Percentiles rank a stretch among this genome's conserved stretches.
These are phyloP conservation scores for Rhododendron simsii DNA, from an alignment of 148 eudicot species.

Conservation along the genomic window DNA sequence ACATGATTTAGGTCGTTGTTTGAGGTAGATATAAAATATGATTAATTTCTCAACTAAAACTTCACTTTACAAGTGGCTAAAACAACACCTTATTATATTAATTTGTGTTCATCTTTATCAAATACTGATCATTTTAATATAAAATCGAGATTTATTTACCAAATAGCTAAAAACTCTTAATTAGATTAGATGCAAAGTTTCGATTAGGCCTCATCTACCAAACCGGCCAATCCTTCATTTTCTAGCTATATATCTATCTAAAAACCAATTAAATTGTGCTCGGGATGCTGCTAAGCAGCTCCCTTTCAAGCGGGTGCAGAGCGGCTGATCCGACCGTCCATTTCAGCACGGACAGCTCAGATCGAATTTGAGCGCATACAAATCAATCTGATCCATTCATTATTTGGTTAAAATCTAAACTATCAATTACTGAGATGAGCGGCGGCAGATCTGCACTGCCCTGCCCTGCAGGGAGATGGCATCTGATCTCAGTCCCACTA, in stretches of 20 bases:
- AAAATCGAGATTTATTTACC: neutral
- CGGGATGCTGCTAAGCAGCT: too few relatives aligned
- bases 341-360: too few relatives aligned
- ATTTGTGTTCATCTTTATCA: too few relatives aligned
- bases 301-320: too few relatives aligned
- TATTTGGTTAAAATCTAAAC: too few relatives aligned
- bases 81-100: neutral
- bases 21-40: neutral
- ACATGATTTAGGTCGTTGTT: neutral
- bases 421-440: fast-evolving
- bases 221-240: neutral
- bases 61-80: neutral
- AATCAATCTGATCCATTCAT: too few relatives aligned
- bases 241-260: neutral
- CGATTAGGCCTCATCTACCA: neutral
- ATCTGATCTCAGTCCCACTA: too few relatives aligned
- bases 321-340: too few relatives aligned
- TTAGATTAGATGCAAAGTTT: neutral
- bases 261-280: neutral
- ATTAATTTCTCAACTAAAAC: neutral
- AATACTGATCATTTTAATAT: too few relatives aligned
- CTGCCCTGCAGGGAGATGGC: too few relatives aligned
- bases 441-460: too few relatives aligned
- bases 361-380: too few relatives aligned
- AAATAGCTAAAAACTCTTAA: neutral